Evolutionary conservation across 2,329 filamentous ascomycete genomes (phyloP).

Genomic region (Torrubiella hemipterigena): DNA sequence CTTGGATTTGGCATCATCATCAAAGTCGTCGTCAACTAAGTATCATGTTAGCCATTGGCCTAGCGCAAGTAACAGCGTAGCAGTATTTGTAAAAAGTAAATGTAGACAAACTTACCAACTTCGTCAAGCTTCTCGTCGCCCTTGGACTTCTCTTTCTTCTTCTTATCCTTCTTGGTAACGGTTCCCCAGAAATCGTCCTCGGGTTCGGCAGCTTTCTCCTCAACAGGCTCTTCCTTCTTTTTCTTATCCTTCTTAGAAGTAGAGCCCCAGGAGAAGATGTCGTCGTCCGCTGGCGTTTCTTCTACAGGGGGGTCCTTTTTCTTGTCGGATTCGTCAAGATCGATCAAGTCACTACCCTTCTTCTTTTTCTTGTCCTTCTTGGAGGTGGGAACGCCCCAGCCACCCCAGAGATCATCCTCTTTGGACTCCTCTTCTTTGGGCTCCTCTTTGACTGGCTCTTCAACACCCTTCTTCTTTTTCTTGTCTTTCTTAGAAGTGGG

Average conservation of each 20-base stretch:
- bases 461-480: conserved; percentile 14
- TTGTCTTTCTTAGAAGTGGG: conserved; percentile 9
- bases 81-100: no score
- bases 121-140: no score
- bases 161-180: conserved; percentile 21
- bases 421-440: conserved; percentile 10
- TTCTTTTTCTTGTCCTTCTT: conserved; percentile 33
- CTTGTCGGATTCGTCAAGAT: conserved; percentile 18
- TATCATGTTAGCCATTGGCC: conserved; percentile 33
- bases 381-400: conserved; percentile 10
- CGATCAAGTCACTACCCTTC: conserved; percentile 21
- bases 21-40: conserved; percentile 25
- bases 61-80: no score
- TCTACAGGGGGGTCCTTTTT: conserved; percentile 10
- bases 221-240: conserved; percentile 17
- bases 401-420: conserved; percentile 13
- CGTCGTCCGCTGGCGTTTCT: conserved; percentile 27
- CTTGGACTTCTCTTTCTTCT: conserved; percentile 40
- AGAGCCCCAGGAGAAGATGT: conserved; percentile 45
- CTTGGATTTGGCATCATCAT: conserved; percentile 29
- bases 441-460: conserved; percentile 10
- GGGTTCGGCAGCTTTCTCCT: conserved; percentile 21
- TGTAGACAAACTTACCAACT: no score
- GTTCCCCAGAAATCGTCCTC: conserved; percentile 26
- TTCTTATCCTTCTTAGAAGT: conserved; percentile 38